These are phyloP conservation scores for Tylopilus intermedius DNA, from an alignment of 768 basidiomycete genomes.

Conservation along the genomic window DNA sequence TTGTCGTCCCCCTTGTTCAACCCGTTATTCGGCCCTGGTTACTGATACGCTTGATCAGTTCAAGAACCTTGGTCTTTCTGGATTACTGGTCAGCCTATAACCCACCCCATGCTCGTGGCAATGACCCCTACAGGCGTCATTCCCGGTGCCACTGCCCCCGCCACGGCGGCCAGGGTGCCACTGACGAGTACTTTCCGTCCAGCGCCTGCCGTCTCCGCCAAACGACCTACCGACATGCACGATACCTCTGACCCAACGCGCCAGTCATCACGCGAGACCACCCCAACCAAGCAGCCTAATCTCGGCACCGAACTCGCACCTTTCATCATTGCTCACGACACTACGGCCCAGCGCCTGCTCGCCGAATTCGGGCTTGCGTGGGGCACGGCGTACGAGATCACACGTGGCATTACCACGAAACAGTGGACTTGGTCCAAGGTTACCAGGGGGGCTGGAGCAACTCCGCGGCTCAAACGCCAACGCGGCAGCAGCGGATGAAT, in stretches of 20 bases:
- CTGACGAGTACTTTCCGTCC: background rate
- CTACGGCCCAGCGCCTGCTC: constrained; percentile 26
- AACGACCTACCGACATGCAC: constrained; percentile 8
- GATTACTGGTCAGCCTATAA: too few relatives aligned
- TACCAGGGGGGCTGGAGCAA: constrained; percentile 21
- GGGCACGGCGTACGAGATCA: constrained; percentile 44
- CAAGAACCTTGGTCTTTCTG: too few relatives aligned
- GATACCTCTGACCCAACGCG: background rate
- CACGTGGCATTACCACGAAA: constrained; percentile 35
- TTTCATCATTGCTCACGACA: constrained; percentile 32
- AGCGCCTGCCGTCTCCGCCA: constrained; percentile 8
- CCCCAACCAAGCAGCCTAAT: background rate
- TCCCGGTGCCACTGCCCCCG: too few relatives aligned
- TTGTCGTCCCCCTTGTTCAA: too few relatives aligned
- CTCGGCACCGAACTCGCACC: constrained; percentile 17
- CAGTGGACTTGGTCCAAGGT: constrained; percentile 37
- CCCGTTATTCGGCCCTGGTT: too few relatives aligned
- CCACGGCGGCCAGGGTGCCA: background rate
- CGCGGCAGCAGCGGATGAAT: constrained; percentile 25
- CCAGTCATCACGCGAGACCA: background rate
- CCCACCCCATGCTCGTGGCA: too few relatives aligned
- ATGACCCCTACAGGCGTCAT: too few relatives aligned
- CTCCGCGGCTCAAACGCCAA: constrained; percentile 32
- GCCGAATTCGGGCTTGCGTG: constrained; percentile 34
- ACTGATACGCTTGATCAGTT: too few relatives aligned